phyloP scores from a whole-genome alignment of 2,329 filamentous ascomycete genomes.

The Apiospora rasikravindrae region DNA sequence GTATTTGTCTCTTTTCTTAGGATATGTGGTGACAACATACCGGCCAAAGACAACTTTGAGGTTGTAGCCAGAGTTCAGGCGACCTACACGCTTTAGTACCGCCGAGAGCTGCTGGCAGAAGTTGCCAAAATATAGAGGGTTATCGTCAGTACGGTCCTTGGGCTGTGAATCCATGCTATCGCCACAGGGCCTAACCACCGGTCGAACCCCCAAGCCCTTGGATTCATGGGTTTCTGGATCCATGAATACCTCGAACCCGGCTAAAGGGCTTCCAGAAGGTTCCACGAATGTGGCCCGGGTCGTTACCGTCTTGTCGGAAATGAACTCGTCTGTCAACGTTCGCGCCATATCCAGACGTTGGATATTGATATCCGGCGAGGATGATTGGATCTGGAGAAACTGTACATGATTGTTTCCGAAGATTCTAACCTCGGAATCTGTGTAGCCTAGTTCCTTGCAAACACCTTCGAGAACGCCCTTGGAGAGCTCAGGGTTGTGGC shows the following conservation, averaged over 20 bases:
- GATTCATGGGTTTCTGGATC: not conserved
- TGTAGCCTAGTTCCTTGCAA: not conserved
- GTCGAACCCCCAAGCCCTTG: not conserved
- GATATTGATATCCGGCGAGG: not conserved
- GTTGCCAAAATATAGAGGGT: not conserved
- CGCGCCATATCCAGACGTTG: conserved; percentile 20
- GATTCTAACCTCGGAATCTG: not conserved
- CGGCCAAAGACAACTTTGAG: conserved; percentile 21
- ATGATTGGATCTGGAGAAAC: not conserved
- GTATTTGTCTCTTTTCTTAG: conserved; percentile 1
- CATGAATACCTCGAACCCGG: not conserved
- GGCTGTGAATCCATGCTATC: not conserved
- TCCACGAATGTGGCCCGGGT: conserved; percentile 18
- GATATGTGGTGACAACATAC: conserved; percentile 14
- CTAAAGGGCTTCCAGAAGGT: conserved; percentile 2
- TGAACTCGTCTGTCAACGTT: conserved; percentile 19
- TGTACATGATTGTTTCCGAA: not conserved
- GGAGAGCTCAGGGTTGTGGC: not conserved
- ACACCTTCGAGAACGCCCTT: not conserved
- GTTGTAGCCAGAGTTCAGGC: conserved; percentile 11
- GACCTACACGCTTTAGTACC: conserved; percentile 18
- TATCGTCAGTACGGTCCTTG: not conserved
- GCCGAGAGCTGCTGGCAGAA: conserved; percentile 11
- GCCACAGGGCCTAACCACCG: not conserved
- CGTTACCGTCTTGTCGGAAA: conserved; percentile 19